A percentile compares a stretch with the other conserved stretches of the same genome.
Conservation (phyloP, 2,329 filamentous ascomycete species). For the Xylariaceae sp. region DNA sequence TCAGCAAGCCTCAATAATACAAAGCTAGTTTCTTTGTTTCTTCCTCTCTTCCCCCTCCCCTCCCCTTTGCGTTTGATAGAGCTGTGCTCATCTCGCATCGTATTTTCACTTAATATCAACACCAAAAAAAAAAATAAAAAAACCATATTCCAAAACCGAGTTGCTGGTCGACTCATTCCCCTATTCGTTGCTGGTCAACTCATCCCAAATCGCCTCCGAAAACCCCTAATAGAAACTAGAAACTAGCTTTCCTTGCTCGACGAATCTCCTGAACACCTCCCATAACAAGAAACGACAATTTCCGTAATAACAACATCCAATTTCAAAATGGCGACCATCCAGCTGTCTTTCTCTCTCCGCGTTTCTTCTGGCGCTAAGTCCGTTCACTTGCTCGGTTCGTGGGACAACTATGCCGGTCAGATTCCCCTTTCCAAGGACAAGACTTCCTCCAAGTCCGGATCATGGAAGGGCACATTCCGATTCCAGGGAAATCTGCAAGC, state of each 20-base stretch:
- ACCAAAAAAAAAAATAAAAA: constrained; percentile 31
- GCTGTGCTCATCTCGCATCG: constrained; percentile 47
- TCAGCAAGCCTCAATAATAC: constrained; percentile 60
- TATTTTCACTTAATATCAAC: constrained; percentile 29
- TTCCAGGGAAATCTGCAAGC: constrained; percentile 87
- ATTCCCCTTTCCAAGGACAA: constrained; percentile 90
- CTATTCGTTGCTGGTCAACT: constrained; percentile 48
- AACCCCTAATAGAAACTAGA: constrained; percentile 41
- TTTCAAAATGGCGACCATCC: constrained; percentile 78
- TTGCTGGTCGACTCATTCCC: constrained; percentile 9
- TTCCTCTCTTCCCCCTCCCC: constrained; percentile 45
- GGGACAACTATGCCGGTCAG: constrained; percentile 95
- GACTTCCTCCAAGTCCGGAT: constrained; percentile 75
- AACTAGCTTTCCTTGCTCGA: constrained; percentile 55
- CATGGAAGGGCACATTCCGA: constrained; percentile 94
- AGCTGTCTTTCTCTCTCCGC: constrained; percentile 92
- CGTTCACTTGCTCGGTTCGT: constrained; percentile 94
- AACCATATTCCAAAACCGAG: constrained; percentile 29
- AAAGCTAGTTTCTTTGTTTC: constrained; percentile 42
- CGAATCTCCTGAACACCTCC: constrained; percentile 36
- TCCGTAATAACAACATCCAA: constrained; percentile 36
- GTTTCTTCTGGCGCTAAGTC: constrained; percentile 96
- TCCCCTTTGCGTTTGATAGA: constrained; percentile 46
- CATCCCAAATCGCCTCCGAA: constrained; percentile 36
- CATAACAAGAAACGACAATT: constrained; percentile 35